Base-by-base conservation (phyloP, 106 monocot genomes). In the Triglochin maritima region DNA sequence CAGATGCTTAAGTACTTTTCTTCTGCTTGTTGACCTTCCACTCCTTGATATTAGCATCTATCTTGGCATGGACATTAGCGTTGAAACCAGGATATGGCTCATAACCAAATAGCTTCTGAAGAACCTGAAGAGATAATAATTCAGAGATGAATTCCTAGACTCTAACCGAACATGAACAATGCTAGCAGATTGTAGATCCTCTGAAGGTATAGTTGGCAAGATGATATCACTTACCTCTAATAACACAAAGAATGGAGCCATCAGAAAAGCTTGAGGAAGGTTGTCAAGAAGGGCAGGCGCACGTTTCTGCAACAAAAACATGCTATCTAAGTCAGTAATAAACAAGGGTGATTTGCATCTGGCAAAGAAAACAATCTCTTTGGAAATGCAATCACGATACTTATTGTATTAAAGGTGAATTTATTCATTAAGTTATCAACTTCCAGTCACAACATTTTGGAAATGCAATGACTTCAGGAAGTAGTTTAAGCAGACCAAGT, bases 211-310 rank as follows among this genome's bases (percentile, higher is more conserved):
- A 29, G 29, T 29, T 29, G 0, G 29, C 29, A 29, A 29, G 29
- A 29, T 29, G 29, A 29, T 29, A 29, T 29, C 29, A 29, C 29
- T 2, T 5, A 68, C 78, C 78, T 78, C 78, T 2, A 78, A 29
- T 9, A 78, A 47, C 51, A 78, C 78, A 71, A 78, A 78, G 66
- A 78, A 66, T 11, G 78, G 78, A 46, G 71, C 78, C 78, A 60
- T 72, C 11, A 78, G 16, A 44, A 72, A 52, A 2, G 78, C 71
- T 60, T 78, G 78, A 42, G 49, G 13, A 54, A 78, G 66, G 66
- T 72, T 78, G 71, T 66, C 66, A 4, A 78, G 71, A 59, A 78
- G 71, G 3, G 78, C 78, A 44, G 78, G 78, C 10, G 71, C 78
- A 44, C 78, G 57, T 17, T 71, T 66, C 78, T 78, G 64, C 29